Percentiles rank a stretch among this genome's conserved stretches.
Evolutionary conservation across 2,329 filamentous ascomycete genomes (phyloP).

Genomic region (Paracorniculantispora psalliotae): DNA sequence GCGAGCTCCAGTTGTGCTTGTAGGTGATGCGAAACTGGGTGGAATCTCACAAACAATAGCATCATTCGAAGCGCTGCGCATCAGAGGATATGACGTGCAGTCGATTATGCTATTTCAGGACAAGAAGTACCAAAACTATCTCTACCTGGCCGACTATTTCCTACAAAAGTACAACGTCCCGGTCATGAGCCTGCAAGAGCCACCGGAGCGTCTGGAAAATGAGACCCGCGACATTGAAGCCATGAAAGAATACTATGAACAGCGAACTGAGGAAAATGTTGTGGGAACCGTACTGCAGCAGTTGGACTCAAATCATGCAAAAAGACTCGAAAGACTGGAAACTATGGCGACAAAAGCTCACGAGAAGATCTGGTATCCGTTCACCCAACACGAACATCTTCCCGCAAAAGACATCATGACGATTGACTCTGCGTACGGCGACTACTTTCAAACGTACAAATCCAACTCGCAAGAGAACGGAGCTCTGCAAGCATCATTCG

Average conservation of each 20-base stretch:
- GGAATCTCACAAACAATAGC: conserved; percentile 78
- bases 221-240: conserved; percentile 44
- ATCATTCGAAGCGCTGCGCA: conserved; percentile 69
- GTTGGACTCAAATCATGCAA: conserved; percentile 49
- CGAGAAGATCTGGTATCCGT: conserved; percentile 75
- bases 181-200: conserved; percentile 52
- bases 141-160: conserved; percentile 67
- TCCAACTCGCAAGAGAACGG: conserved; percentile 17
- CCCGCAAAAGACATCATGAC: conserved; percentile 58
- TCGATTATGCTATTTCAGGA: conserved; percentile 65
- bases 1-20: conserved; percentile 65
- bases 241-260: conserved; percentile 61
- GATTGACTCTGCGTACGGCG: conserved; percentile 76
- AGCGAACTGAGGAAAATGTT: conserved; percentile 32
- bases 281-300: conserved; percentile 43
- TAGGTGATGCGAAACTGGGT: conserved; percentile 71
- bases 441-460: conserved; percentile 63
- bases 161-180: conserved; percentile 50
- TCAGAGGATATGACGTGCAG: conserved; percentile 76
- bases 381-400: conserved; percentile 71
- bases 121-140: conserved; percentile 60
- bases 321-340: conserved; percentile 54
- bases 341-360: conserved; percentile 58
- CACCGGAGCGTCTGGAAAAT: conserved; percentile 45
- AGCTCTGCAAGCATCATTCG: conserved; percentile 63